phyloP scores from a whole-genome alignment of 345 rosid species.

The Lepidium africanum region DNA sequence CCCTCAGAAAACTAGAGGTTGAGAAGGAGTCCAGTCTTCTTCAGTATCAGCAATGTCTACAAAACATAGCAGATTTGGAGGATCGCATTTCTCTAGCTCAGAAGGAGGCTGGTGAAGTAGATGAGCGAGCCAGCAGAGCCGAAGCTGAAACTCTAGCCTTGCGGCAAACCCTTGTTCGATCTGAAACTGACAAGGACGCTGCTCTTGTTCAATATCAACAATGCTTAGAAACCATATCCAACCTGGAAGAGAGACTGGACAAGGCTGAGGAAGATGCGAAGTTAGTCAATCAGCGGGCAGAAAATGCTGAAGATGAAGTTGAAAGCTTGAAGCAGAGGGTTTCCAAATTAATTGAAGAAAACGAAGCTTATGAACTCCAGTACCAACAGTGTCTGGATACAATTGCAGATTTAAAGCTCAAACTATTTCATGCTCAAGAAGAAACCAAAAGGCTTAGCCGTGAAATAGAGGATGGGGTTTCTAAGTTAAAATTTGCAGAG shows the following conservation, averaged over 20 bases:
- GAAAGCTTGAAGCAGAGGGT: conserved; percentile 56
- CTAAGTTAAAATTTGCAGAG: conserved; percentile 70
- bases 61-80: conserved; percentile 57
- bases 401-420: conserved; percentile 57
- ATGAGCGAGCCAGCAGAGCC: conserved; percentile 53
- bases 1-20: conserved; percentile 48
- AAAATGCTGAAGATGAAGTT: conserved; percentile 61
- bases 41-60: conserved; percentile 68
- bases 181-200: conserved; percentile 66
- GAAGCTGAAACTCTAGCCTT: conserved; percentile 50
- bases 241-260: conserved; percentile 50
- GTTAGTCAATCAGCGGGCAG: conserved; percentile 44
- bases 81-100: conserved; percentile 40
- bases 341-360: conserved; percentile 53
- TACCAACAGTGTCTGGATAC: conserved; percentile 73
- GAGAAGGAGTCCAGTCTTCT: conserved; percentile 57
- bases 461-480: conserved; percentile 58
- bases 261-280: conserved; percentile 54
- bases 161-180: conserved; percentile 44
- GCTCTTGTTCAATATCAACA: conserved; percentile 46
- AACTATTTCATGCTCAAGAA: conserved; percentile 52
- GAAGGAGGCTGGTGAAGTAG: conserved; percentile 53
- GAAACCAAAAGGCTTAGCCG: conserved; percentile 61
- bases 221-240: conserved; percentile 51
- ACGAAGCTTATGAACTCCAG: conserved; percentile 55